Evolutionary conservation across 108 stramenopile species (phyloP), one percentile per base, ranked within the genome.

Genomic region (Aurantiochytrium sp.): DNA sequence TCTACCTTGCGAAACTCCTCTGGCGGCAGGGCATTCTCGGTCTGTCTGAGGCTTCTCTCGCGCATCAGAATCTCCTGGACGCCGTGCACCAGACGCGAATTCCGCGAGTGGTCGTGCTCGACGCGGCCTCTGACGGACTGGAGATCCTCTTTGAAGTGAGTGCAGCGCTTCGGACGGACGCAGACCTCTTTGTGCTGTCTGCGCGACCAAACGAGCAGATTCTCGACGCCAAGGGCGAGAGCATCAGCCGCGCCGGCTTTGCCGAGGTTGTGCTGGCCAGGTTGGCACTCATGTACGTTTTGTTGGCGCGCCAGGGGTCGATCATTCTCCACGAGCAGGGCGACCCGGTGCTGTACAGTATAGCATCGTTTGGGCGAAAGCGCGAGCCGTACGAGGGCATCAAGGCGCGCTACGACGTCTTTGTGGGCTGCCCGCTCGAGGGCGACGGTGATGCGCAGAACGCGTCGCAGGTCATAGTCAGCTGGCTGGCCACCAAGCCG

Each of bases 401-500:
- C 32, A 42, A 81, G 45, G 32, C n/a, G n/a, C 39, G 45, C 10
- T 81, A 81, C 24, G 73, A 81, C 30, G 73, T 81, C 6, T 81
- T 81, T 81, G 45, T 81, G 17, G 73, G 73, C 8, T 81, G 42
- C 39, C 42, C 73, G 12, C 17, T 48, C 24, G 45, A 48, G 1
- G 32, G 45, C 45, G 73, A 48, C 39, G 73, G 73, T 8, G 73
- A 81, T 17, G 73, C 39, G 30, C 73, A 81, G 45, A 27, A 6
- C 8, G 73, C 73, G 10, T 65, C 59, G 8, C 73, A 81, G 30
- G 73, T 81, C n/a, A 48, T 81, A 1, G 39, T 81, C 10, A 81
- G 73, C 73, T 81, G 73, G 73, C n/a, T 81, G 10, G 73, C 73
- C 21, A 81, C 73, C 39, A 81, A 81, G 39, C 73, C 73, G 6